Base-by-base conservation (phyloP, 176 grass and related monocot genomes). In the Cenchrus americanus region DNA sequence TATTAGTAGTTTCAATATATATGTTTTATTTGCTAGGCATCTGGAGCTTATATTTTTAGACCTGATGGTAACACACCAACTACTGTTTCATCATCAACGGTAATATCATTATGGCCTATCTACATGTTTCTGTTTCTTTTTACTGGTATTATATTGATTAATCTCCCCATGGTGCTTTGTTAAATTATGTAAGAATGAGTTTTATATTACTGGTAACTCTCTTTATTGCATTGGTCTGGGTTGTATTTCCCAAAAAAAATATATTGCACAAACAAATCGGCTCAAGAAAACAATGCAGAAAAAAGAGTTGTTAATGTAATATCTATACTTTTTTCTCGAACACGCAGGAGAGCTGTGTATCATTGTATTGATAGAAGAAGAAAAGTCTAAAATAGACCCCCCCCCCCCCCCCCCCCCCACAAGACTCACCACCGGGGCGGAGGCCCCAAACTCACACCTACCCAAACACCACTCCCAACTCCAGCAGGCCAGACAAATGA, bases 11-110 rank as follows among this genome's bases (percentile, higher is more conserved):
- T 62, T 19, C 23, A 42, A 43, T 48, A 17, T 59, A 23, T 67
- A 55, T 75, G 80, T 77, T 67, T 53, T 48, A 75, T 37, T 44
- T 69, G 66, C 9, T 85, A 97, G 95, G 88, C 95, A 80, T 97
- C 95, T 50, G 95, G 95, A 85, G 92, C 94, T 14, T 97, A 97
- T 82, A 92, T 97, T 78, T 97, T 97, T 87, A 82, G 92, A 64
- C 92, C 92, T 58, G 84, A 97, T 94, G 92, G 90, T 46, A 26
- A 78, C 86, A 83, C 73, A 54, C 90, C 94, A 3, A 90, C 71
- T 73, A 44, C 51, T 66, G 59, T 89, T 82, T 92, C 95, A 83
- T 86, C 66, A 87, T 67, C 3, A 37, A 37, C 34, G 88, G 95
- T 97, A 92, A 72, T 87, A 47, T 22, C 52, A 57, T 62, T 75